A percentile compares a stretch with the other conserved stretches of the same genome.
Conservation (phyloP, 768 basidiomycete genomes). For the Lentinula edodes region DNA sequence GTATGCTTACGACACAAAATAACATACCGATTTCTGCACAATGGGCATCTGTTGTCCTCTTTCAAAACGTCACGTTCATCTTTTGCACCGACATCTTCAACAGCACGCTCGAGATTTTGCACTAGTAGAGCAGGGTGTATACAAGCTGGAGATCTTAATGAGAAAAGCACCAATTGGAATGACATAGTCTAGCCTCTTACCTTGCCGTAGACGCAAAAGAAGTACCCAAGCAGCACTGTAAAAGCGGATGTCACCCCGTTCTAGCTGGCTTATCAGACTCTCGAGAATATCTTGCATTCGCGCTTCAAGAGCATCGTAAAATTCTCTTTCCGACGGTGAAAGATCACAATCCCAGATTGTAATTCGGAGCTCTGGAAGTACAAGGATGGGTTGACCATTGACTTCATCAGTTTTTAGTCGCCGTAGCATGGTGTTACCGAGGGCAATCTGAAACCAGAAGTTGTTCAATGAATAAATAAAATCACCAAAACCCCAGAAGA, state of each 20-base stretch:
- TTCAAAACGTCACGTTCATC: slow-evolving; percentile 29
- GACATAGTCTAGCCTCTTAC: slow-evolving; percentile 32
- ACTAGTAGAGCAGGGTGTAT: slow-evolving; percentile 83
- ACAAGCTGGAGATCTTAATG: slow-evolving; percentile 53
- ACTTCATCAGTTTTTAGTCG: slow-evolving; percentile 68
- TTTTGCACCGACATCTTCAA: slow-evolving; percentile 52
- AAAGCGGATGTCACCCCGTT: slow-evolving; percentile 31
- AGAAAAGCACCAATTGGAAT: background rate
- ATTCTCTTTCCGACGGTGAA: slow-evolving; percentile 66
- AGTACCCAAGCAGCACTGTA: slow-evolving; percentile 71
- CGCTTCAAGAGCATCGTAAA: slow-evolving; percentile 69
- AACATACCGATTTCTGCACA: slow-evolving; percentile 68
- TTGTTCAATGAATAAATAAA: background rate
- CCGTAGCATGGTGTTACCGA: slow-evolving; percentile 86
- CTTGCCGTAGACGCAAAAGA: slow-evolving; percentile 84
- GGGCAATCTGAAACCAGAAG: slow-evolving; percentile 47
- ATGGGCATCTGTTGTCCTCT: slow-evolving; percentile 59
- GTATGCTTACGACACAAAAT: background rate
- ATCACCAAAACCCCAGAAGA: background rate
- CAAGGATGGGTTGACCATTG: slow-evolving; percentile 78
- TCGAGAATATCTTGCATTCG: slow-evolving; percentile 66
- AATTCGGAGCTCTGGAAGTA: slow-evolving; percentile 71
- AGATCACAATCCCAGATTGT: slow-evolving; percentile 73
- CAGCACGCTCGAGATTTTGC: slow-evolving; percentile 74
- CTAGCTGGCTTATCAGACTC: slow-evolving; percentile 44